phyloP scores from a whole-genome alignment of 2,329 filamentous ascomycete species.

The Talaromyces albobiverticillius region DNA sequence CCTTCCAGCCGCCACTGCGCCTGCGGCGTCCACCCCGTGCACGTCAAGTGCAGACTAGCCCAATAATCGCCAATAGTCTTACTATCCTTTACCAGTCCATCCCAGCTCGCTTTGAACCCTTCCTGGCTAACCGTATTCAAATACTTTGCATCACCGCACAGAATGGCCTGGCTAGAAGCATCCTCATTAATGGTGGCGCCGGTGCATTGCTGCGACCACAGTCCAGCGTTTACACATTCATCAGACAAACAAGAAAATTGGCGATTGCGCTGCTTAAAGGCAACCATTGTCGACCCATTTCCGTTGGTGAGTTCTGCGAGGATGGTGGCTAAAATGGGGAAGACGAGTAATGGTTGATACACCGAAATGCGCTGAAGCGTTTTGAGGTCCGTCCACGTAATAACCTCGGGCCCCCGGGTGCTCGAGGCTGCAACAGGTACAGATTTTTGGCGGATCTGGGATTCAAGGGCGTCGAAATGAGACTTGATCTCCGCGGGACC shows the following conservation, averaged over 20 bases:
- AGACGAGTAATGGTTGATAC: slow-evolving; percentile 31
- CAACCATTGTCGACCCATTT: slow-evolving; percentile 26
- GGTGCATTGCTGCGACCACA: slow-evolving; percentile 30
- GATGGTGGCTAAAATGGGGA: slow-evolving; percentile 25
- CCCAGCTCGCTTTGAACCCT: slow-evolving; percentile 24
- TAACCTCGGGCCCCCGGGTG: slow-evolving; percentile 31
- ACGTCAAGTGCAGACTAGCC: slow-evolving; percentile 35
- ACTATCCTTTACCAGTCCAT: slow-evolving; percentile 23
- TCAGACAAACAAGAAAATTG: slow-evolving; percentile 25
- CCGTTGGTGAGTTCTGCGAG: slow-evolving; percentile 25
- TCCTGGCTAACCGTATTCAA: slow-evolving; percentile 19
- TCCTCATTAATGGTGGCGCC: slow-evolving; percentile 24
- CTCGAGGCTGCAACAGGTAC: slow-evolving; percentile 29
- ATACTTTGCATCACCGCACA: slow-evolving; percentile 30
- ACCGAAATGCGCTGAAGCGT: slow-evolving; percentile 27
- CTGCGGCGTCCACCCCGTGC: slow-evolving; percentile 35
- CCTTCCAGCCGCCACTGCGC: slow-evolving; percentile 36
- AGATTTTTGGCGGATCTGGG: slow-evolving; percentile 23
- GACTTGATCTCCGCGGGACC: slow-evolving; percentile 27
- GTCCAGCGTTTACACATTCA: slow-evolving; percentile 27
- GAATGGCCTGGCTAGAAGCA: slow-evolving; percentile 29
- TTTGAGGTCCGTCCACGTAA: slow-evolving; percentile 36
- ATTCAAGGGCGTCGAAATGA: slow-evolving; percentile 24
- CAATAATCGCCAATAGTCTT: slow-evolving; percentile 33
- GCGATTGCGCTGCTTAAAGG: slow-evolving; percentile 28